These are phyloP conservation scores for Didymella segeticola DNA, from an alignment of 2,329 filamentous ascomycete genomes.

Conservation along the genomic window DNA sequence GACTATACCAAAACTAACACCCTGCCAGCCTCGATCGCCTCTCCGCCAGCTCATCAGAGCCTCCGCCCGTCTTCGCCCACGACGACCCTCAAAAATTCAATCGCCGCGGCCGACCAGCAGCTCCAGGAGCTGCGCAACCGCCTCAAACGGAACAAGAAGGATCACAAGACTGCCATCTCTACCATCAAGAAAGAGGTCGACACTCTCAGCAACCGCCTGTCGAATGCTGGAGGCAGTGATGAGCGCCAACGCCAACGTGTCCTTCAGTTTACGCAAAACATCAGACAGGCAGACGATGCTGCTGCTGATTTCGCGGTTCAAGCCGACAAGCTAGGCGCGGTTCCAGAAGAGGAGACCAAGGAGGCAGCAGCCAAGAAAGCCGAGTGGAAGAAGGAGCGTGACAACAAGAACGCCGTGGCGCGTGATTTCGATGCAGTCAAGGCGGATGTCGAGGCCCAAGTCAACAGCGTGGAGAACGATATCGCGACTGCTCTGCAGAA, in stretches of 20 bases:
- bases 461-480: slow-evolving; percentile 69
- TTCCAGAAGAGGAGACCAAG: slow-evolving; percentile 67
- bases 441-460: slow-evolving; percentile 66
- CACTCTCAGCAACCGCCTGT: slow-evolving; percentile 68
- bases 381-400: slow-evolving; percentile 62
- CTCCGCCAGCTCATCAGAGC: slow-evolving; percentile 64
- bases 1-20: neutral
- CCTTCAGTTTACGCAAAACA: slow-evolving; percentile 76
- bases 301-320: slow-evolving; percentile 63
- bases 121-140: slow-evolving; percentile 72
- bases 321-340: slow-evolving; percentile 68
- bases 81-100: slow-evolving; percentile 78
- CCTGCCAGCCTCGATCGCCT: slow-evolving; percentile 39
- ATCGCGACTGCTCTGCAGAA: slow-evolving; percentile 69
- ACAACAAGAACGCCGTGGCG: slow-evolving; percentile 58
- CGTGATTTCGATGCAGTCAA: slow-evolving; percentile 69
- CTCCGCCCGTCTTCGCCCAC: slow-evolving; percentile 77
- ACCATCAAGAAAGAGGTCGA: slow-evolving; percentile 77
- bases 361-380: slow-evolving; percentile 65
- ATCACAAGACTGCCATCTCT: slow-evolving; percentile 74
- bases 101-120: slow-evolving; percentile 73
- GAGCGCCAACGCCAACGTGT: slow-evolving; percentile 78
- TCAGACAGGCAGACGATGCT: slow-evolving; percentile 72
- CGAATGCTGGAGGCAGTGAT: slow-evolving; percentile 73
- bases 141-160: slow-evolving; percentile 74